Evolutionary conservation across 441 rosid genomes (phyloP), one percentile per base, ranked within the genome.

Genomic region (Raphanus hybrid): DNA sequence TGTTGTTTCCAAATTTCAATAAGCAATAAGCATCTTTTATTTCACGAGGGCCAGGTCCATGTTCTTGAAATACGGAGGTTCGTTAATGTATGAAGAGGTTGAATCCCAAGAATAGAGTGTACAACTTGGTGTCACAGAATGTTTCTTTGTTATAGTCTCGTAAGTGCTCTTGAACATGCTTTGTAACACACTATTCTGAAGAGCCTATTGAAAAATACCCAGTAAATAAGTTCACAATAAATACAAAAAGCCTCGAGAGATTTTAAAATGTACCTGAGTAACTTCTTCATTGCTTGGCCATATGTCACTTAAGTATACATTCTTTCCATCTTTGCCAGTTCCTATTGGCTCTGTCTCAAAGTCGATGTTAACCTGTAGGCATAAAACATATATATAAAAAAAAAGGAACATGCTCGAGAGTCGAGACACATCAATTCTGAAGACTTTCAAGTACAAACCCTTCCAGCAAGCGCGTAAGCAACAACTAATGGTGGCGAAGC

Each of bases 391-490:
- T 29, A 23, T 1, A 45, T 8, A 29, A 6, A 29, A 16, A 50
- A 0, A 34, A 1, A 4, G 50, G 32, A 59, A 57, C 8, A 32
- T 39, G 27, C 8, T 43, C 6, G 1, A 57, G 35, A 59, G 8
- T 41, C 6, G 1, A 57, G 35, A 59, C 14, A 29, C 50, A 57
- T 75, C 45, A 26, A 39, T 9, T 43, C 3, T 4, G 1, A 43
- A 43, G 50, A 43, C 50, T 43, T 43, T 39, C 0, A 52, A 65
- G 63, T 72, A 65, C 86, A 39, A 78, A 87, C 91, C 58, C 85
- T 87, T 83, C 91, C 91, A 4, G 90, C 88, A 72, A 89, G 91
- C 57, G 90, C 88, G 69, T 89, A 89, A 39, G 90, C 90, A 82
- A 89, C 91, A 71, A 89, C 93, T 63, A 84, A 64, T 54, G 91